phyloP scores from a whole-genome alignment of 257 asterid genomes.

The Nicotiana undulata region DNA sequence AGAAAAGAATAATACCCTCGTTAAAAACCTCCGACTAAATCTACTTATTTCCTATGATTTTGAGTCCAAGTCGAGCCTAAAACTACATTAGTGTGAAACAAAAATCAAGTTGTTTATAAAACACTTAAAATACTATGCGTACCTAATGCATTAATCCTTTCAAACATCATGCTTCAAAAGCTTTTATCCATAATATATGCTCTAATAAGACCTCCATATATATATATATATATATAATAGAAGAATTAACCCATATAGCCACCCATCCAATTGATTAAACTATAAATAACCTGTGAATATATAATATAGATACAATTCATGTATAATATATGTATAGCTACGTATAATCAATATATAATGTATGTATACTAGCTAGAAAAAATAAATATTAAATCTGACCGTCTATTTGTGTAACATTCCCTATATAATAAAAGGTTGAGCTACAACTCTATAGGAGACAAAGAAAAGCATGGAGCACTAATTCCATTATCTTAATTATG shows the following conservation, averaged over 20 bases:
- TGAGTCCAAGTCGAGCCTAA: neutral
- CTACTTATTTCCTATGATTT: neutral
- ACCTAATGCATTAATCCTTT: neutral
- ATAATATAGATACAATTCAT: too few species aligned
- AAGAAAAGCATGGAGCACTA: neutral
- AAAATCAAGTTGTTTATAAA: neutral
- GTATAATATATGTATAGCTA: too few species aligned
- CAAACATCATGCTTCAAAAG: neutral
- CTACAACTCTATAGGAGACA: neutral
- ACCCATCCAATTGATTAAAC: too few species aligned
- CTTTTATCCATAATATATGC: neutral
- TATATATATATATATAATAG: too few species aligned
- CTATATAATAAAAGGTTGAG: neutral
- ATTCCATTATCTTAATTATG: neutral
- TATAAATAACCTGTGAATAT: too few species aligned
- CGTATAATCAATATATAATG: too few species aligned
- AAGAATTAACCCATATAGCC: too few species aligned
- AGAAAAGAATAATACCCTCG: too few species aligned
- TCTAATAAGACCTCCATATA: neutral
- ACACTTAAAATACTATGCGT: neutral
- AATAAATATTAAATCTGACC: too few species aligned
- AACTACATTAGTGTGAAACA: neutral
- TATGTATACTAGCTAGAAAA: too few species aligned
- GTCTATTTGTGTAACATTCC: too few species aligned
- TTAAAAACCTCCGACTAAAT: neutral